Conservation (phyloP, 176 grass and related monocot species). For the Pontederia crassipes region DNA sequence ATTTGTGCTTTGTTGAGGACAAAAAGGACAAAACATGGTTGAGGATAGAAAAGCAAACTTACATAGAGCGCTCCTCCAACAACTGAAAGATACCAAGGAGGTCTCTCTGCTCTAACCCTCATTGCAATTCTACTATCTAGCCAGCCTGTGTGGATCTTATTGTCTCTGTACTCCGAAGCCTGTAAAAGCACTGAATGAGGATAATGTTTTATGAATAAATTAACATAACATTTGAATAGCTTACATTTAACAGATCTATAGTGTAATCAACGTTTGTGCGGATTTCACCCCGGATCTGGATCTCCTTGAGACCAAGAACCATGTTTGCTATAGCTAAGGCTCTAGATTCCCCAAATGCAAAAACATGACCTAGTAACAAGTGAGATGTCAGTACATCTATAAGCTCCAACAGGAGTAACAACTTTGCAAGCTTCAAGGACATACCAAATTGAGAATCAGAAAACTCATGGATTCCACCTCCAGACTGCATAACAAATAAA, state of each 20-base stretch:
- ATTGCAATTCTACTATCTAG: slow-evolving; percentile 98
- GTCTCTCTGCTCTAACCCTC: slow-evolving; percentile 98
- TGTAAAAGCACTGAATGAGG: slow-evolving; percentile 31
- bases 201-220: not conserved
- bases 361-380: slow-evolving; percentile 77
- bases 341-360: slow-evolving; percentile 96
- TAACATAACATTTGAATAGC: slow-evolving; percentile 16
- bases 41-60: slow-evolving; percentile 11
- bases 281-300: slow-evolving; percentile 98
- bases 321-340: slow-evolving; percentile 93
- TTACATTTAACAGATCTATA: slow-evolving; percentile 99
- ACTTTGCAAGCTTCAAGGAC: not conserved
- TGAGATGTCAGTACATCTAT: slow-evolving; percentile 6
- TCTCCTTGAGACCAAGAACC: slow-evolving; percentile 97
- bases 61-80: slow-evolving; percentile 96
- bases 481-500: slow-evolving; percentile 43
- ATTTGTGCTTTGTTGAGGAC: not conserved
- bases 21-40: not conserved
- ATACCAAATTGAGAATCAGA: slow-evolving; percentile 99
- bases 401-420: slow-evolving; percentile 12
- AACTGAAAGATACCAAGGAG: slow-evolving; percentile 98
- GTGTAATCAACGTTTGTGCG: slow-evolving; percentile 99
- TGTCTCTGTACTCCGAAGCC: slow-evolving; percentile 76
- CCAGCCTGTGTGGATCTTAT: slow-evolving; percentile 98
- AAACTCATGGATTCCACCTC: slow-evolving; percentile 99